These are phyloP conservation scores for Tilletia setariae DNA, from an alignment of 1,284 basidiomycete species.

Conservation along the genomic window DNA sequence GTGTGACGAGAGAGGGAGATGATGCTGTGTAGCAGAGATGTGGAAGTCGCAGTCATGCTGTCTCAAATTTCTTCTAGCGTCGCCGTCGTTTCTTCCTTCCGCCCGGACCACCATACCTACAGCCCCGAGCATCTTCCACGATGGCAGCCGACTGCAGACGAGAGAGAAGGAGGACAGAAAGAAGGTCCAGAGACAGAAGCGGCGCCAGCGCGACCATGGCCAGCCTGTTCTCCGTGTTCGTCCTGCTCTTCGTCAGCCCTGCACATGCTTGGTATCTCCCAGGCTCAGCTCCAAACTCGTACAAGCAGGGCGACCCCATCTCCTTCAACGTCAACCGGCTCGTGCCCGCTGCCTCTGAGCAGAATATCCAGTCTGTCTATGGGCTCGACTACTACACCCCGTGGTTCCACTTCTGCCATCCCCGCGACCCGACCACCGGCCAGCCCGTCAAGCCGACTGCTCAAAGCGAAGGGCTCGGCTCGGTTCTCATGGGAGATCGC, in stretches of 20 bases:
- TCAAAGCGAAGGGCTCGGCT: conserved; percentile 83
- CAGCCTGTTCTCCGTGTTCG: conserved; percentile 9
- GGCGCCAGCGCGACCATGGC: not conserved
- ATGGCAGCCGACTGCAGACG: not conserved
- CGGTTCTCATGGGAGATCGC: conserved; percentile 90
- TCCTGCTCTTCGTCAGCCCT: conserved; percentile 15
- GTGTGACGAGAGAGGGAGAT: too few relatives aligned
- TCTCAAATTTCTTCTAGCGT: not conserved
- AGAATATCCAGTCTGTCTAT: conserved; percentile 46
- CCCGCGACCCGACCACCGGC: conserved; percentile 58
- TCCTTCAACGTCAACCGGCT: conserved; percentile 53
- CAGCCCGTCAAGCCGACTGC: conserved; percentile 64
- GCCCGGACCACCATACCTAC: not conserved
- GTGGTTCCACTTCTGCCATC: conserved; percentile 80
- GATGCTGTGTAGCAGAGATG: too few relatives aligned
- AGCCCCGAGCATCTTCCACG: too few relatives aligned
- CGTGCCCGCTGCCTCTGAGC: conserved; percentile 49
- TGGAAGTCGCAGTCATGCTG: too few relatives aligned
- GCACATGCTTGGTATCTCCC: conserved; percentile 53
- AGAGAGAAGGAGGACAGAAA: not conserved
- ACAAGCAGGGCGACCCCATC: conserved; percentile 49
- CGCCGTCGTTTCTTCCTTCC: not conserved
- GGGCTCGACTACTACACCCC: conserved; percentile 76
- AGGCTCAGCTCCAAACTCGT: conserved; percentile 55
- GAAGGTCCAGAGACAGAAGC: not conserved